Base-by-base conservation (phyloP, 176 grass and related monocot genomes). In the Phoenix roebelenii region DNA sequence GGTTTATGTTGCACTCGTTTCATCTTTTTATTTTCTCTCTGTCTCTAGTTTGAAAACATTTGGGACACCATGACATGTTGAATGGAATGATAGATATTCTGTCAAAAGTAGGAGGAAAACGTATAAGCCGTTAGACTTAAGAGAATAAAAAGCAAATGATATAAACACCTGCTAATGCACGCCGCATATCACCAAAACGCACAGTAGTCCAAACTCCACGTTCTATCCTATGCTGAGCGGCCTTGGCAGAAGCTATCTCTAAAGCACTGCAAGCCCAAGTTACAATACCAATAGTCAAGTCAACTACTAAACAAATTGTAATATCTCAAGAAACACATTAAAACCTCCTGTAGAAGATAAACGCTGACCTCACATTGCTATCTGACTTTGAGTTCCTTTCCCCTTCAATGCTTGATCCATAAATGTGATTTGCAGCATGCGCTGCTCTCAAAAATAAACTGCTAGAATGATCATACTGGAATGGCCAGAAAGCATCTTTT, bases 171-270 rank as follows among this genome's bases (percentile, higher is more conserved):
- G 90, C 79, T 75, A 90, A 84, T 61, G 92, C 81, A 73, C 81
- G 84, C 5, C 69, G 81, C 92, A 97, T 91, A 70, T 97, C 92
- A 77, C 92, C 92, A 60, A 87, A 97, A 18, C 81, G 72, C 14
- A 72, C 87, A 48, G 69, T 91, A 50, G 92, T 91, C 87, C 84
- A 88, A 79, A 97, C 78, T 20, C 84, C 87, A 54, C 81, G 80
- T 69, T 88, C 84, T 56, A 97, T 54, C 69, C 92, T 85, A 72
- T 97, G 81, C 23, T 91, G 87, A 85, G 83, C 86, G 61, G 87
- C 81, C 79, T 97, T 88, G 18, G 87, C 83, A 67, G 92, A 89
- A 82, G 92, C 87, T 72, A 91, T 80, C 65, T 88, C 92, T 59
- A 91, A 73, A 68, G 70, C 62, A 79, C 92, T 88, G 66, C 58